Evolutionary conservation across 768 basidiomycete species (phyloP).

Genomic region (Ephemerocybe angulata): DNA sequence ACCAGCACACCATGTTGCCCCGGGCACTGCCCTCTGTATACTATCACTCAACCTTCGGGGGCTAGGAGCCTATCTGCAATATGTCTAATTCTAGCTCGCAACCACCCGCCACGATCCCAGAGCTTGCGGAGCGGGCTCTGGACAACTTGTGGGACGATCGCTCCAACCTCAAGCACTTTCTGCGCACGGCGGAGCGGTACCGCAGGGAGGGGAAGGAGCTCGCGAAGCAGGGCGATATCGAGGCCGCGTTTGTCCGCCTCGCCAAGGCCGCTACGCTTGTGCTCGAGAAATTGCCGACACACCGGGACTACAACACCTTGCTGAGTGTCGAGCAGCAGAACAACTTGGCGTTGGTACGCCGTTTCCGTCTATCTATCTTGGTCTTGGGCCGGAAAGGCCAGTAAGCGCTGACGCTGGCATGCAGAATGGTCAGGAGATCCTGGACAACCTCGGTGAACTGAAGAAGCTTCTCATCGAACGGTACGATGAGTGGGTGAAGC

Average conservation of each 20-base stretch:
- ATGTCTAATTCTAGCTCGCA: background rate
- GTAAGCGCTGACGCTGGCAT: background rate
- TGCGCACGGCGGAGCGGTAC: constrained; percentile 61
- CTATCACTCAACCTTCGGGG: background rate
- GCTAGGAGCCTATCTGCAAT: background rate
- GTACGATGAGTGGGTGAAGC: constrained; percentile 55
- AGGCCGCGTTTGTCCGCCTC: constrained; percentile 67
- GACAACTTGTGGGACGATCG: constrained; percentile 53
- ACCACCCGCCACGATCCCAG: constrained; percentile 58
- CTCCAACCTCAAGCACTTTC: constrained; percentile 61
- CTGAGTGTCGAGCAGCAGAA: constrained; percentile 57
- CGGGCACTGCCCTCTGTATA: constrained; percentile 5
- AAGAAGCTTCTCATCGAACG: constrained; percentile 62
- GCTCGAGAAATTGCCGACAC: constrained; percentile 72
- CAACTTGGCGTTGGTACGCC: constrained; percentile 69
- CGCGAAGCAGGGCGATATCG: constrained; percentile 51
- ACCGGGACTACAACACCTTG: constrained; percentile 58
- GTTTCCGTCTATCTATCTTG: no score
- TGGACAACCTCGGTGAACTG: constrained; percentile 60
- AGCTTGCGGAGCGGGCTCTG: constrained; percentile 61
- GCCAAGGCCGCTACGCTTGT: constrained; percentile 76
- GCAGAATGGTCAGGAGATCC: constrained; percentile 74
- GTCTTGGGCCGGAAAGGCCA: background rate
- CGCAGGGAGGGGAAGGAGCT: constrained; percentile 51
- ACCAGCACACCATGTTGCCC: background rate